Evolutionary conservation across 2,329 filamentous ascomycete species (phyloP).

Genomic region (Scorias spongiosa): DNA sequence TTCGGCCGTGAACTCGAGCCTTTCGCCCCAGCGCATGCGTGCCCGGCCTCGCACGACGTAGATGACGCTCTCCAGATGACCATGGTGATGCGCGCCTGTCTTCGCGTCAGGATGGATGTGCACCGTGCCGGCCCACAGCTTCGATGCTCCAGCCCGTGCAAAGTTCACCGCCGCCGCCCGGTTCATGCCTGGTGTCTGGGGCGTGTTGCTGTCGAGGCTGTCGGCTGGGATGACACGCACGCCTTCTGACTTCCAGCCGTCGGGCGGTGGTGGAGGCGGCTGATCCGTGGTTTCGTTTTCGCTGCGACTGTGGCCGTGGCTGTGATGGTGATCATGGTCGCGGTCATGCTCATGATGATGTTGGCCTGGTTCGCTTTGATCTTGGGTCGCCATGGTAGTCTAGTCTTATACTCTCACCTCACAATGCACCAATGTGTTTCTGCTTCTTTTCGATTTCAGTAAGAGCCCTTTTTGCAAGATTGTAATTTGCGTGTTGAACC

Average conservation of each 20-base stretch:
- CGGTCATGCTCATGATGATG: background rate
- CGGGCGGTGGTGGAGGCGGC: conserved; percentile 9
- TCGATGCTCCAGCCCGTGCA: conserved; percentile 28
- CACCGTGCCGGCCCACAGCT: conserved; percentile 32
- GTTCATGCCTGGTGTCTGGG: conserved; percentile 30
- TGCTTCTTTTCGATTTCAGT: no score
- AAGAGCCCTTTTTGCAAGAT: no score
- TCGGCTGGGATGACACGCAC: conserved; percentile 29
- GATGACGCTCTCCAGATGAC: conserved; percentile 31
- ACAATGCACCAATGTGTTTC: no score
- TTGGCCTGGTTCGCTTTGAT: background rate
- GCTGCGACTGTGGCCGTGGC: background rate
- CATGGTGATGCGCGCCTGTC: conserved; percentile 31
- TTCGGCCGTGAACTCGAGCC: conserved; percentile 30
- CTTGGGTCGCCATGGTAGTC: background rate
- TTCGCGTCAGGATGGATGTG: conserved; percentile 30
- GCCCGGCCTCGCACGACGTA: conserved; percentile 31
- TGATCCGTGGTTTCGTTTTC: conserved; percentile 4
- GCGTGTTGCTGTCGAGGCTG: conserved; percentile 26
- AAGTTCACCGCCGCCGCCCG: conserved; percentile 31
- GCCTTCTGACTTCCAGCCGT: conserved; percentile 26
- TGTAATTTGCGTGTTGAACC: no score
- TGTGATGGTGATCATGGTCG: background rate
- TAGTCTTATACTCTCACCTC: background rate
- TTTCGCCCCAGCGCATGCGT: conserved; percentile 32